These are phyloP conservation scores for Prunus yedoensis DNA, from an alignment of 331 rosid genomes.

Conservation along the genomic window DNA sequence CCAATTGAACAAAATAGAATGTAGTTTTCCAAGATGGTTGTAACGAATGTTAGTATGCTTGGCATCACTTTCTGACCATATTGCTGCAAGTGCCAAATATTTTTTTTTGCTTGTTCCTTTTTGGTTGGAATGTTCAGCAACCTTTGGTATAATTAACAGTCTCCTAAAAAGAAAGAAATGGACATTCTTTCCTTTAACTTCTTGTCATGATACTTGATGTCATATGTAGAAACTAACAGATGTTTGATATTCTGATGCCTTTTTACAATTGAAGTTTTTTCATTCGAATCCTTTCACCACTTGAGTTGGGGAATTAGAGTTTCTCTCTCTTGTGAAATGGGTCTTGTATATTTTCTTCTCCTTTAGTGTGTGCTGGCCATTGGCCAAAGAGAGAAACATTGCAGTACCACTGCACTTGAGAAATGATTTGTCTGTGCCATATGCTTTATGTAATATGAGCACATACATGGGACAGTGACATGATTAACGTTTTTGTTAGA, in stretches of 20 bases:
- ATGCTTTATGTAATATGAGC: not conserved
- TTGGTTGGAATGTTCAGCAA: too few relatives aligned
- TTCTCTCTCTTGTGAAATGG: not conserved
- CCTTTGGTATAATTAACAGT: too few relatives aligned
- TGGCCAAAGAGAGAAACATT: not conserved
- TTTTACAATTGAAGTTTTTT: not conserved
- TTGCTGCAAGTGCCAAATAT: too few relatives aligned
- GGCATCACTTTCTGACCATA: too few relatives aligned
- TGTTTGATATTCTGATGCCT: not conserved
- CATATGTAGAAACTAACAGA: not conserved
- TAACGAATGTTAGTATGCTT: too few relatives aligned
- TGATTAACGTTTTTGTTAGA: too few relatives aligned
- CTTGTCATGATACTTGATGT: not conserved
- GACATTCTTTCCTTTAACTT: not conserved
- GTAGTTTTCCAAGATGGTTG: too few relatives aligned
- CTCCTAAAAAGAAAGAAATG: not conserved
- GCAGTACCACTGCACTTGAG: not conserved
- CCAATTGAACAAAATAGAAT: too few relatives aligned
- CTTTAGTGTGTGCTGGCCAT: not conserved
- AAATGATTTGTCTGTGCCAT: not conserved
- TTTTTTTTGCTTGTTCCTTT: too few relatives aligned
- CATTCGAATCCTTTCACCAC: not conserved
- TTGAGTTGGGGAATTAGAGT: too few relatives aligned
- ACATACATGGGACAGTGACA: not conserved
- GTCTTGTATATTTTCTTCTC: not conserved